Base-by-base conservation (phyloP, 1,284 basidiomycete genomes). In the Papiliotrema laurentii region DNA sequence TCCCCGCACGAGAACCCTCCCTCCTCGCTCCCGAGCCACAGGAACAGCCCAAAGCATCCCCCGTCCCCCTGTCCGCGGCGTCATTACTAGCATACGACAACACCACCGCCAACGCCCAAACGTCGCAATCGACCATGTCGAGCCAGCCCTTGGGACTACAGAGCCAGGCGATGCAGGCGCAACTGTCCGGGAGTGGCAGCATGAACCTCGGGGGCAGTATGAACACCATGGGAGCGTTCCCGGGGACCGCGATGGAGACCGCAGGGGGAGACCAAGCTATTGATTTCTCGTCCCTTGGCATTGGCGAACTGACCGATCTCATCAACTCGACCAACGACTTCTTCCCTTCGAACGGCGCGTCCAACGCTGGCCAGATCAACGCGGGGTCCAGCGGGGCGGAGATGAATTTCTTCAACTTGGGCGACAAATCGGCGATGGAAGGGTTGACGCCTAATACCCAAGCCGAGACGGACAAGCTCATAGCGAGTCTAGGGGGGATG, bases 61-160 rank as follows among this genome's bases (percentile, higher is more conserved):
- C 61, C 14, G 51, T 63, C 25, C 56, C 55, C 13, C 53, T 63
- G 5, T 42, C 54, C 16, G 35, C 55, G 13, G 51, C 61, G 14
- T 55, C 57, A 3, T 49, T 61, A 45, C 41, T 63, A 7, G 47
- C 54, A 19, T 49, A 50, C 40, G 47, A n/a, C n/a, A n/a, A n/a
- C 31, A 10, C 11, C n/a, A 33, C 31, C 31, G 31, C 11, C 31
- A 11, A n/a, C n/a, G n/a, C 31, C 31, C 31, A 11, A 10, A n/a
- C 11, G 10, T 33, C 31, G 11, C n/a, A n/a, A 10, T 33, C 31
- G 11, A n/a, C 10, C 10, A 33, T n/a, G n/a, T n/a, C n/a, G n/a
- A n/a, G n/a, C n/a, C n/a, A n/a, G n/a, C n/a, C n/a, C n/a, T n/a
- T n/a, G n/a, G n/a, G n/a, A n/a, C n/a, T n/a, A n/a, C n/a, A n/a